Percentiles rank a stretch among this genome's conserved stretches.
Evolutionary conservation across 1,139 yeast species (phyloP).

Genomic region (Suhomyces guaymorum): DNA sequence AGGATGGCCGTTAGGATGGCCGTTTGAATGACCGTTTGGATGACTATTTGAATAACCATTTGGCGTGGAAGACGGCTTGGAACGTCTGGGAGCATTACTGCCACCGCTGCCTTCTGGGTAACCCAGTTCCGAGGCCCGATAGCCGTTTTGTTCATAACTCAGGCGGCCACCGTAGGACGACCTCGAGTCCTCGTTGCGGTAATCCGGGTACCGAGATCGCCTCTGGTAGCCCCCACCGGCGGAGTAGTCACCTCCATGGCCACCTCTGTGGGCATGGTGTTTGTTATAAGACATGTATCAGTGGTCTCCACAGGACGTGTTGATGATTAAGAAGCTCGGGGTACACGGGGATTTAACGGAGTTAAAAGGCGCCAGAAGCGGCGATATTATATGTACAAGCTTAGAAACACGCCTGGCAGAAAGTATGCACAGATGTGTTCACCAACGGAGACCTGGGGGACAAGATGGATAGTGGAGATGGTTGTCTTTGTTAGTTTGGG

Average conservation of each 20-base stretch:
- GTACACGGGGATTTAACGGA: not conserved
- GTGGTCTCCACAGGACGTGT: no score
- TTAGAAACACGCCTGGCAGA: no score
- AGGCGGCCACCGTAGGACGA: constrained; percentile 2
- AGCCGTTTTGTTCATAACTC: not conserved
- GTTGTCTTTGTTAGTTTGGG: constrained; percentile 1
- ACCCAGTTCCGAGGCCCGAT: not conserved
- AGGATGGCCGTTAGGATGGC: not conserved
- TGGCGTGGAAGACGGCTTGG: no score
- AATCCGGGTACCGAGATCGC: constrained; percentile 4
- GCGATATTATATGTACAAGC: no score
- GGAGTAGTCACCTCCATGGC: constrained; percentile 4
- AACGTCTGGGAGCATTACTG: not conserved
- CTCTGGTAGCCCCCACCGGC: constrained; percentile 4
- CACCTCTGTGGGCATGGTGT: constrained; percentile 6
- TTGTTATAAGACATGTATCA: constrained; percentile 10
- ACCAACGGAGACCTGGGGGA: no score
- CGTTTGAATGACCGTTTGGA: not conserved
- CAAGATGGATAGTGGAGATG: not conserved
- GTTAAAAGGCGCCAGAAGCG: not conserved
- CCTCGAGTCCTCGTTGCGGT: constrained; percentile 4
- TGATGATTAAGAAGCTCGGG: constrained; percentile 1
- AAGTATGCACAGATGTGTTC: no score
- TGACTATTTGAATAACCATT: no score
- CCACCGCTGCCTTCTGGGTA: no score